Percentiles rank a stretch among this genome's conserved stretches.
Evolutionary conservation across 2,329 filamentous ascomycete genomes (phyloP).

Genomic region (Grosmannia serpens): DNA sequence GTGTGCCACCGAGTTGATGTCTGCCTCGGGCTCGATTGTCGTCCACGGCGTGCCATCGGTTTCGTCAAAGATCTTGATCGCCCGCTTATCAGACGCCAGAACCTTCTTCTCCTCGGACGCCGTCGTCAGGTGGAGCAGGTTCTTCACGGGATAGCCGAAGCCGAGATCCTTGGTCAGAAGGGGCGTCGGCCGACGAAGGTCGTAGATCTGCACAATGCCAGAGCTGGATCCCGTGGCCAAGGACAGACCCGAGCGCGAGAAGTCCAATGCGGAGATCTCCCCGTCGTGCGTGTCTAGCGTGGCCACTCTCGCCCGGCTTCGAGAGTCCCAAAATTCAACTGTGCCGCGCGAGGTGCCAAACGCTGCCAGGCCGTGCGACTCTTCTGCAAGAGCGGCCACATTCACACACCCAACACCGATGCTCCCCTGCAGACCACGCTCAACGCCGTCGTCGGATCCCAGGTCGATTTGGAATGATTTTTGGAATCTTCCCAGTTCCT

Average conservation of each 20-base stretch:
- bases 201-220: conserved; percentile 82
- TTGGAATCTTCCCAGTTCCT: conserved; percentile 84
- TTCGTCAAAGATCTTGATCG: conserved; percentile 95
- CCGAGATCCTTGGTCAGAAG: conserved; percentile 90
- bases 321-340: conserved; percentile 91
- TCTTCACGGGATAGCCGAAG: conserved; percentile 86
- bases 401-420: conserved; percentile 81
- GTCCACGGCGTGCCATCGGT: conserved; percentile 81
- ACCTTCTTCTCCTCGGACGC: conserved; percentile 74
- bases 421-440: conserved; percentile 72
- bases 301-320: conserved; percentile 71
- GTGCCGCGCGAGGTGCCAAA: conserved; percentile 95
- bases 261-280: conserved; percentile 80
- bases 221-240: conserved; percentile 79
- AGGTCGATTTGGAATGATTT: conserved; percentile 87
- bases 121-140: conserved; percentile 61
- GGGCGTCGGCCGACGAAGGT: conserved; percentile 77
- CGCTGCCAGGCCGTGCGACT: conserved; percentile 78
- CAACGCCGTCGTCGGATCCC: conserved; percentile 65
- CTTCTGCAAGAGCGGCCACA: conserved; percentile 73
- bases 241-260: conserved; percentile 71
- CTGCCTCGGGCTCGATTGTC: conserved; percentile 85
- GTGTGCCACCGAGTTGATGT: conserved; percentile 91
- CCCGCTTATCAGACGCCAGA: conserved; percentile 82
- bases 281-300: conserved; percentile 57